Evolutionary conservation across 345 rosid genomes (phyloP), one percentile per base, ranked within the genome.

Genomic region (Gossypioides kirkii): DNA sequence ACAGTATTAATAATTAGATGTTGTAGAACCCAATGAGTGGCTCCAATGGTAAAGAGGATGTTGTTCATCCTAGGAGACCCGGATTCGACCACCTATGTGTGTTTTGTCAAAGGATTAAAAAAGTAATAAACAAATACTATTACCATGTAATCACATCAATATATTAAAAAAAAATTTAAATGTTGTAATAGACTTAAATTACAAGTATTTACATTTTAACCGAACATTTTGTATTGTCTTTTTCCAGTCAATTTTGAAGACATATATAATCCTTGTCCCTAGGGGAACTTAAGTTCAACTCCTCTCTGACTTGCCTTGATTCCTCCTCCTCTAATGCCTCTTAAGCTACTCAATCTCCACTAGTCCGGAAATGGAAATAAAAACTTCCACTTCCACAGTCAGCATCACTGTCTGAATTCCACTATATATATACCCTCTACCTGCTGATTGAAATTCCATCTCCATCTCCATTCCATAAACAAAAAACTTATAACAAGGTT

Each of bases 311-410:
- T 85, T 89, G 88, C 83, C 87, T 88, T 88, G 77, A 28, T 61
- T 72, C 76, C 59, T 72, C 83, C 80, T 79, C 78, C 42, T 87
- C 64, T 25, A 55, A 76, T 82, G 81, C 87, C 80, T 65, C 88
- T 76, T 75, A 87, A 86, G 89, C 84, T 85, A 89, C 89, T 87
- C 87, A 83, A 82, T 72, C 80, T 73, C 59, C 42, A 36, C 3
- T 28, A 36, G 2, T 28, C 71, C n/a, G 25, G 8, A 5, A 4
- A 38, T 67, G 16, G 17, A 18, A 41, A 60, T 16, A 54, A 17
- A 10, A 38, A 70, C 2, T 59, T 2, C 2, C n/a, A 68, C 0
- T 38, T 22, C 18, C 60, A 17, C 50, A 20, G 17, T 4, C 12
- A 71, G 61, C 69, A 53, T 73, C 81, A 10, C 52, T 41, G 20